phyloP scores from a whole-genome alignment of 1,139 yeast genomes.

The Yamadazyma dendronema region DNA sequence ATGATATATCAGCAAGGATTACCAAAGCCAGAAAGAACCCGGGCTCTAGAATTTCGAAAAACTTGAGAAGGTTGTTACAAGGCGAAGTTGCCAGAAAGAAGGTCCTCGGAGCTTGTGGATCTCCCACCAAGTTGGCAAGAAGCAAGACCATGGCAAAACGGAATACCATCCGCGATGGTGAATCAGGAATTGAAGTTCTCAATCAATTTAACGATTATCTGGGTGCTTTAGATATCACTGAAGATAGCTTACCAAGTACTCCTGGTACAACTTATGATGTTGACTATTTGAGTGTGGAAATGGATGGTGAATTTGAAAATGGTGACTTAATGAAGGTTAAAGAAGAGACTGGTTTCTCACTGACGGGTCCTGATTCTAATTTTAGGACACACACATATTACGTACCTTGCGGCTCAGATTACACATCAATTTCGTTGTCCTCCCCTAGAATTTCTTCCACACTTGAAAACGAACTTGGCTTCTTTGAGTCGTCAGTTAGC shows the following conservation, averaged over 20 bases:
- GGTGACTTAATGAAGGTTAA: background rate
- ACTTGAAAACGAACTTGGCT: background rate
- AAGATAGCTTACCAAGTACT: background rate
- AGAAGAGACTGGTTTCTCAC: background rate
- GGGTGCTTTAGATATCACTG: constrained; percentile 1
- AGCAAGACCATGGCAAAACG: background rate
- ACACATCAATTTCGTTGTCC: background rate
- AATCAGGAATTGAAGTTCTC: background rate
- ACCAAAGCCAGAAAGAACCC: too few relatives aligned
- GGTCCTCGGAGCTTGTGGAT: too few relatives aligned
- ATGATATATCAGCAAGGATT: too few relatives aligned
- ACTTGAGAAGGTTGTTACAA: too few relatives aligned
- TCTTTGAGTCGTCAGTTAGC: background rate
- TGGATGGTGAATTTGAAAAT: background rate
- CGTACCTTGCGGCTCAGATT: background rate
- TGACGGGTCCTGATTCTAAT: constrained; percentile 1
- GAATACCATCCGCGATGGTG: background rate
- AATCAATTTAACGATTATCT: background rate
- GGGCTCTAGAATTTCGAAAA: too few relatives aligned
- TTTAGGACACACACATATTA: background rate
- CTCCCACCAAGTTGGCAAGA: too few relatives aligned
- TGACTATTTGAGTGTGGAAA: background rate
- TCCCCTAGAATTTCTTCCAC: constrained; percentile 1
- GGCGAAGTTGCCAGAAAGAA: background rate
- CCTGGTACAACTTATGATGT: background rate